Percentiles rank a stretch among this genome's conserved stretches.
Conservation (phyloP, 352 stramenopile species). For the Thraustochytrium striatum region DNA sequence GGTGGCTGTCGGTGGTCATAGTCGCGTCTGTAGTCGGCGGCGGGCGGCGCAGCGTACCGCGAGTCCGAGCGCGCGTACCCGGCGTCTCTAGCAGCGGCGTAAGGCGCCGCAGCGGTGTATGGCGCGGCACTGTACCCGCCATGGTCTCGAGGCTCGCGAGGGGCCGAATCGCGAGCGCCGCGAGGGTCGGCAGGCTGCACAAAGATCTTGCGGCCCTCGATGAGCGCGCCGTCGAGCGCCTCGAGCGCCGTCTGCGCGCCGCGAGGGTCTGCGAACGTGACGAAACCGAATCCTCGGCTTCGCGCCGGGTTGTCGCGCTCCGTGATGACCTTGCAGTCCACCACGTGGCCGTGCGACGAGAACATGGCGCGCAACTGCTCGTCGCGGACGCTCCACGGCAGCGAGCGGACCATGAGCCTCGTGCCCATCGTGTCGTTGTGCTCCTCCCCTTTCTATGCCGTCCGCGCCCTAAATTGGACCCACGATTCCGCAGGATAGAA, state of each 20-base stretch:
- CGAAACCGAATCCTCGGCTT: conserved; percentile 15
- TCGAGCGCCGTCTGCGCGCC: neutral
- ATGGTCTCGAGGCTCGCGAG: no score
- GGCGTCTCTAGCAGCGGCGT: no score
- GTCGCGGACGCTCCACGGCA: conserved; percentile 24
- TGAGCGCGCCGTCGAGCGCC: neutral
- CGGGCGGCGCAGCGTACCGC: no score
- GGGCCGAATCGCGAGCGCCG: neutral
- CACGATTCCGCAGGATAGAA: neutral
- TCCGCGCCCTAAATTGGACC: neutral
- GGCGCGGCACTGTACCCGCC: no score
- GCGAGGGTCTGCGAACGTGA: conserved; percentile 5
- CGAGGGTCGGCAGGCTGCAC: conserved; percentile 18
- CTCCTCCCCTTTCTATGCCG: neutral
- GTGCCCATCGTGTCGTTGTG: neutral
- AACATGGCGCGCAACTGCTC: neutral
- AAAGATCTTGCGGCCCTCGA: conserved; percentile 8
- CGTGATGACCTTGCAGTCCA: conserved; percentile 41
- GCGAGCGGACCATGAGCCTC: conserved; percentile 47
- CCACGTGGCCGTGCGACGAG: neutral
- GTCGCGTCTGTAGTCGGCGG: no score
- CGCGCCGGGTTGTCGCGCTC: conserved; percentile 21
- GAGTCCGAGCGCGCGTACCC: no score
- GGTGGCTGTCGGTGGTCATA: no score
- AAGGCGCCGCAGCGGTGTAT: no score